Conservation (phyloP, 2,329 filamentous ascomycete genomes). For the Trichoderma sp. region DNA sequence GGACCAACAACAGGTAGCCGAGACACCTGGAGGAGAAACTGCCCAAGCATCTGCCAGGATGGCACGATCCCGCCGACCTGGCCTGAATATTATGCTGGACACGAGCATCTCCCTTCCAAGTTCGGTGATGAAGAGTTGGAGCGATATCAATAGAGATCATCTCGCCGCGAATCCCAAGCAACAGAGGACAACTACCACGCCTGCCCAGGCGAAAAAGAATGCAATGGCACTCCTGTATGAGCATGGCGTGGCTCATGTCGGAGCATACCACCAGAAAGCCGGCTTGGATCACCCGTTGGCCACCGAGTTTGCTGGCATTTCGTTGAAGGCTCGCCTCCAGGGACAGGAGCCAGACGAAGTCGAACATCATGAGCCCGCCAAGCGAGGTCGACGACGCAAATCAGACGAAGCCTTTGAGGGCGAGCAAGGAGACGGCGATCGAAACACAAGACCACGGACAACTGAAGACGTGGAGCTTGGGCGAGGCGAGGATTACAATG, state of each 20-base stretch:
- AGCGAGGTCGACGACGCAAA: slow-evolving; percentile 45
- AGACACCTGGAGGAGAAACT: slow-evolving; percentile 33
- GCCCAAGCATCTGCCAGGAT: slow-evolving; percentile 32
- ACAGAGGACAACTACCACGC: slow-evolving; percentile 32
- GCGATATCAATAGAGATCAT: slow-evolving; percentile 58
- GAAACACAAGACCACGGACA: slow-evolving; percentile 45
- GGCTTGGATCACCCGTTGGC: slow-evolving; percentile 49
- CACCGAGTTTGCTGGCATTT: slow-evolving; percentile 48
- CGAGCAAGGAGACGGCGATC: slow-evolving; percentile 36
- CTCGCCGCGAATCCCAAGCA: slow-evolving; percentile 39
- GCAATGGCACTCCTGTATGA: slow-evolving; percentile 39
- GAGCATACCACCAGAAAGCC: slow-evolving; percentile 32
- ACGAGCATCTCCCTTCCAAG: slow-evolving; percentile 41
- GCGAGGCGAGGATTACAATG: slow-evolving; percentile 33
- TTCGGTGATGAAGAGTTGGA: slow-evolving; percentile 46
- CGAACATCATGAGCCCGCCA: slow-evolving; percentile 28
- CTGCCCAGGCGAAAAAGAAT: slow-evolving; percentile 46
- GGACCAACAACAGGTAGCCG: slow-evolving; percentile 15
- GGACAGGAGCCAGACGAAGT: slow-evolving; percentile 33
- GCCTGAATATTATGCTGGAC: slow-evolving; percentile 39
- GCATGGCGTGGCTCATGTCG: slow-evolving; percentile 44
- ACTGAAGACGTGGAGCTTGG: slow-evolving; percentile 38
- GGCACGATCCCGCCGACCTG: slow-evolving; percentile 36
- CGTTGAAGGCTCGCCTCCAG: slow-evolving; percentile 42
- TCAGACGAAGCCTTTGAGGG: slow-evolving; percentile 50